A percentile compares a stretch with the other conserved stretches of the same genome.
Conservation (phyloP, 495 filamentous ascomycete genomes). For the Penicillium riverlandense region DNA sequence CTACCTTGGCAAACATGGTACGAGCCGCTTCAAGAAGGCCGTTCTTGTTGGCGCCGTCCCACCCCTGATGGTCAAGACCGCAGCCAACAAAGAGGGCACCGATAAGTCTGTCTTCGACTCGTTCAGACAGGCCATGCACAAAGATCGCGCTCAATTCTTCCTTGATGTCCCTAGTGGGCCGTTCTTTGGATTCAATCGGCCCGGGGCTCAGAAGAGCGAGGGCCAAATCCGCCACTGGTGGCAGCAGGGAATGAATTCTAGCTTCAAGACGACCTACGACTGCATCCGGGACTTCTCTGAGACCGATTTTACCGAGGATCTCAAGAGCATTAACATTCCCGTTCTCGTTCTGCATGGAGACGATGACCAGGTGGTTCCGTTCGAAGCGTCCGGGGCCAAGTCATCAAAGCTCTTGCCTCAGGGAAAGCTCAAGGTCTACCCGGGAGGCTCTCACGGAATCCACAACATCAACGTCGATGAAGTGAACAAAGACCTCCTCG, state of each 20-base stretch:
- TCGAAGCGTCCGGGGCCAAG: constrained; percentile 19
- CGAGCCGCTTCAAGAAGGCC: constrained; percentile 25
- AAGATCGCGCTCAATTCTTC: constrained; percentile 33
- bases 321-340: constrained; percentile 32
- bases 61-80: constrained; percentile 27
- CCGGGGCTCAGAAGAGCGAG: constrained; percentile 21
- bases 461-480: constrained; percentile 28
- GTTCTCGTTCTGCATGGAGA: constrained; percentile 32
- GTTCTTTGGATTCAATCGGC: constrained; percentile 38
- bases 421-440: constrained; percentile 30
- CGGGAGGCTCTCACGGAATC: constrained; percentile 29
- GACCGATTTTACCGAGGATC: constrained; percentile 33
- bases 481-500: constrained; percentile 29
- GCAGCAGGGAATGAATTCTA: constrained; percentile 31
- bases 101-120: constrained; percentile 29
- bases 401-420: constrained; percentile 27
- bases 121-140: constrained; percentile 24
- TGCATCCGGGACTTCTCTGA: constrained; percentile 31
- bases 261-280: constrained; percentile 31
- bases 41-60: constrained; percentile 31
- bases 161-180: constrained; percentile 31
- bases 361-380: constrained; percentile 33
- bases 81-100: constrained; percentile 21
- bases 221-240: constrained; percentile 35
- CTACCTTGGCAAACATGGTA: constrained; percentile 27